Conservation (phyloP, 495 filamentous ascomycete species). For the Xylaria palmicola region DNA sequence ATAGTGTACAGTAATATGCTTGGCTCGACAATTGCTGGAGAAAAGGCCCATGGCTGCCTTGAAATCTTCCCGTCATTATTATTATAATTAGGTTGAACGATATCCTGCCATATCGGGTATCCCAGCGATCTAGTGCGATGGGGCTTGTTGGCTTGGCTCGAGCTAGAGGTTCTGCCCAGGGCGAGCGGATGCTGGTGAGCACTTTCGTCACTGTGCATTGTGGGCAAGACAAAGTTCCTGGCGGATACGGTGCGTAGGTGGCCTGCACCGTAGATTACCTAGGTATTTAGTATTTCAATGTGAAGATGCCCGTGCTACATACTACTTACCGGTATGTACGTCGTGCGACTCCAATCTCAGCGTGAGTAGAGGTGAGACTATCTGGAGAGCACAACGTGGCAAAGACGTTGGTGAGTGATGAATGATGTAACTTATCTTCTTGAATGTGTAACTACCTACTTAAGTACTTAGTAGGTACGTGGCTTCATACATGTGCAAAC, state of each 20-base stretch:
- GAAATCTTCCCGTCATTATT: background rate
- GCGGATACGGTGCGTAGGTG: too few relatives aligned
- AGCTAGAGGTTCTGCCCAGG: background rate
- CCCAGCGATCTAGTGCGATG: background rate
- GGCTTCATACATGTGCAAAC: background rate
- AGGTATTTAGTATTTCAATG: too few relatives aligned
- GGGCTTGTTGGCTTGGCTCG: background rate
- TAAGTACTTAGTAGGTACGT: too few relatives aligned
- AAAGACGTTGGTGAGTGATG: too few relatives aligned
- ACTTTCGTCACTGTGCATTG: conserved; percentile 17
- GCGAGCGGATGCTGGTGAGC: background rate
- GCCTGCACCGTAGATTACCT: too few relatives aligned
- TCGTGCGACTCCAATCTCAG: background rate
- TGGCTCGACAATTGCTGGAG: background rate
- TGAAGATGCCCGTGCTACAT: too few relatives aligned
- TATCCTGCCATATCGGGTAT: conserved; percentile 12
- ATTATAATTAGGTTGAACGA: background rate
- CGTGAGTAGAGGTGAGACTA: too few relatives aligned
- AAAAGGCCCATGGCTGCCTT: too few relatives aligned
- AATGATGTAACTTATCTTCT: conserved; percentile 2
- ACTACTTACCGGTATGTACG: too few relatives aligned
- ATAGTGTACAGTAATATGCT: background rate
- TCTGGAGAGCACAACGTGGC: too few relatives aligned
- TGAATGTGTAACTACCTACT: background rate
- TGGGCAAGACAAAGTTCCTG: background rate